phyloP scores from a whole-genome alignment of 148 eudicot genomes.

The Diospyros lotus region DNA sequence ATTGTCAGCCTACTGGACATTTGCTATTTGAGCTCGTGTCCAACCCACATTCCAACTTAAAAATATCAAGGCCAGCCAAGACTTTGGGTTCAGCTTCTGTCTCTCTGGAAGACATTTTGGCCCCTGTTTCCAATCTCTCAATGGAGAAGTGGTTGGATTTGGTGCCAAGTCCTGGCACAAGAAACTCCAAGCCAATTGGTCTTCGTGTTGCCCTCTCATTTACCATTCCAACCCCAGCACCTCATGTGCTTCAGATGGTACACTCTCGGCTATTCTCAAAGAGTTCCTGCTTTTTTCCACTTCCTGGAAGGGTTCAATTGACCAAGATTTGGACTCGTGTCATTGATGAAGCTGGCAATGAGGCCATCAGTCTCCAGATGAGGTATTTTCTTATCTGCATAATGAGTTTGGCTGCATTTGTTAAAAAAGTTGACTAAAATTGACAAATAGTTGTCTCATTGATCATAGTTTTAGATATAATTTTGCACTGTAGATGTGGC shows the following conservation, averaged over 20 bases:
- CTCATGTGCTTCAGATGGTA: slow-evolving; percentile 53
- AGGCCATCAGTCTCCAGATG: slow-evolving; percentile 69
- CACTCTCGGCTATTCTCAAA: slow-evolving; percentile 39
- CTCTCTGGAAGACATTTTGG: slow-evolving; percentile 51
- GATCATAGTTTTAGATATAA: too few relatives aligned
- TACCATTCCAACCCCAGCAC: slow-evolving; percentile 58
- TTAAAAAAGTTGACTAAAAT: not conserved
- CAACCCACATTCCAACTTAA: slow-evolving; percentile 35
- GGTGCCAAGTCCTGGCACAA: slow-evolving; percentile 35
- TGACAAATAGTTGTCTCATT: not conserved
- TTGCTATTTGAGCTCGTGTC: slow-evolving; percentile 57
- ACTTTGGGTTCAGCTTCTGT: slow-evolving; percentile 57
- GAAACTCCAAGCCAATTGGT: slow-evolving; percentile 42
- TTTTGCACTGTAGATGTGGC: too few relatives aligned
- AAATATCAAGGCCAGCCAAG: slow-evolving; percentile 38
- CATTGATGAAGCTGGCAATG: slow-evolving; percentile 60
- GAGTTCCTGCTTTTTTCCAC: slow-evolving; percentile 52
- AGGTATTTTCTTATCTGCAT: slow-evolving; percentile 39
- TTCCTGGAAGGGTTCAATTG: slow-evolving; percentile 39
- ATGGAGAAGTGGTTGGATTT: slow-evolving; percentile 75
- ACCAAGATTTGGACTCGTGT: slow-evolving; percentile 51
- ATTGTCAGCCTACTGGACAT: slow-evolving; percentile 73
- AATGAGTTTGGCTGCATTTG: not conserved
- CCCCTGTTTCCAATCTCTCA: slow-evolving; percentile 49
- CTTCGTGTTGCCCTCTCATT: slow-evolving; percentile 70